These are phyloP conservation scores for Leucocoprinus gongylophorus DNA, from an alignment of 1,284 basidiomycete species.

Conservation along the genomic window DNA sequence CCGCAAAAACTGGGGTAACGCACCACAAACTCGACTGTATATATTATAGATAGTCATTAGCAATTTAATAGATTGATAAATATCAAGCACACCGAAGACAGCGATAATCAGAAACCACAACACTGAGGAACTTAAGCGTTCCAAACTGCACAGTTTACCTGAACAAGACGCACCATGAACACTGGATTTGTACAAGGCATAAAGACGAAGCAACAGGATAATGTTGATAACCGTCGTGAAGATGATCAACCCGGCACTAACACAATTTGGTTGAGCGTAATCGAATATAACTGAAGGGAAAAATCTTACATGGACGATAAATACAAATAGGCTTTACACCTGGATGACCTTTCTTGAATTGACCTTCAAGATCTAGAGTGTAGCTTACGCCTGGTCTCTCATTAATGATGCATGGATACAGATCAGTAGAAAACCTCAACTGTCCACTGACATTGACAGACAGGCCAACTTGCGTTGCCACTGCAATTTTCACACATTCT, in stretches of 20 bases:
- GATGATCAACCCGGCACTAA: background rate
- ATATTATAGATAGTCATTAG: background rate
- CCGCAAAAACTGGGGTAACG: background rate
- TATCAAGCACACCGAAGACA: background rate
- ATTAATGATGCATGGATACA: background rate
- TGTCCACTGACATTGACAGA: background rate
- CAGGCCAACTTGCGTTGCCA: background rate
- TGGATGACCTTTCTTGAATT: background rate
- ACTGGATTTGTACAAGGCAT: background rate
- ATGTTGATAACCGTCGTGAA: background rate
- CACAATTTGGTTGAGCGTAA: background rate
- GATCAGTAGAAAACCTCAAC: background rate
- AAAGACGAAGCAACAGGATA: background rate
- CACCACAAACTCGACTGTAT: background rate
- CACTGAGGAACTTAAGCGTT: background rate
- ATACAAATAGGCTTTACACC: background rate
- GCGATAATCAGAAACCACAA: background rate
- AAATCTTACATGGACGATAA: background rate
- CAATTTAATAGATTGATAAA: background rate
- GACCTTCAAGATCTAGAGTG: background rate
- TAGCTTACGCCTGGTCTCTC: background rate
- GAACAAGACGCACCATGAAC: background rate
- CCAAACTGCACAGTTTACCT: background rate
- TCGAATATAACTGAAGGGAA: background rate
- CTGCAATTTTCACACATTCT: background rate